Conservation (phyloP, 2,329 filamentous ascomycete species). For the Drechslerella coelobrocha region DNA sequence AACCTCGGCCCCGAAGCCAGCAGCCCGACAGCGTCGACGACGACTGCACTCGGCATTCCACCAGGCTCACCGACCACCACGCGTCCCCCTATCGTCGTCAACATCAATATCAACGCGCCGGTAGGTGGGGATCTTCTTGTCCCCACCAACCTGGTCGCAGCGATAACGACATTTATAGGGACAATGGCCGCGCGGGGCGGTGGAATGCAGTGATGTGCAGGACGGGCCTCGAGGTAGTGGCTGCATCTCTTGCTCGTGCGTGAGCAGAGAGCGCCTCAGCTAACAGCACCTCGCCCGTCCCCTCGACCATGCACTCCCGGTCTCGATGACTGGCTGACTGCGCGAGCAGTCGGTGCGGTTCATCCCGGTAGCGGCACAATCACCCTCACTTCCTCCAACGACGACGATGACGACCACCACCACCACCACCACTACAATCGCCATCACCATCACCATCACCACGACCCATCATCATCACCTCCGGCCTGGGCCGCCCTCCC, state of each 20-base stretch:
- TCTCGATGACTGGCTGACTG: too few relatives aligned
- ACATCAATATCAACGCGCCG: neutral
- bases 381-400: neutral
- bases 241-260: constrained; percentile 6
- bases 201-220: constrained; percentile 2
- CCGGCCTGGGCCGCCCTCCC: constrained; percentile 6
- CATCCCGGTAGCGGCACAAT: constrained; percentile 1
- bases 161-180: neutral
- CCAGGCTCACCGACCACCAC: neutral
- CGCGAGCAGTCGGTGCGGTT: too few relatives aligned
- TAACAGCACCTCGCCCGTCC: constrained; percentile 12
- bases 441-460: neutral
- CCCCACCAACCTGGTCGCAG: neutral
- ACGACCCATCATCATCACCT: too few relatives aligned
- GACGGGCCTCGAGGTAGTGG: constrained; percentile 7
- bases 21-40: neutral
- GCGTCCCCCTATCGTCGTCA: neutral
- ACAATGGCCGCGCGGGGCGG: neutral
- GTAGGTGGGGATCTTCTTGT: neutral
- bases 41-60: neutral
- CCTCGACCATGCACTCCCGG: too few relatives aligned
- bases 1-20: neutral
- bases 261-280: constrained; percentile 10
- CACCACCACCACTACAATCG: neutral
- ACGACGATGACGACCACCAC: constrained; percentile 4